Evolutionary conservation across 768 basidiomycete genomes (phyloP).

Genomic region (Suillus brevipes): DNA sequence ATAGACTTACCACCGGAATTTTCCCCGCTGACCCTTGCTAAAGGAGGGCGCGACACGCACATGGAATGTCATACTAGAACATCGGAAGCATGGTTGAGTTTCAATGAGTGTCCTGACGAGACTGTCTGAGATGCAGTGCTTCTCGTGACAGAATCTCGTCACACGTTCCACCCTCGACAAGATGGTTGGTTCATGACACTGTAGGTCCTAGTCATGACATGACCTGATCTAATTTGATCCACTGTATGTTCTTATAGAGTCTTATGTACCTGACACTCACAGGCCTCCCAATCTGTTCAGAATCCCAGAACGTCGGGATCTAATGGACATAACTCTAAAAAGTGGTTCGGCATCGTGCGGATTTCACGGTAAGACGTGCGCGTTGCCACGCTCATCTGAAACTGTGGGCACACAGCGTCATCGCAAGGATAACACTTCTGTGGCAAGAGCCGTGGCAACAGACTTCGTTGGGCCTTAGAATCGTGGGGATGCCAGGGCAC

Average conservation of each 20-base stretch:
- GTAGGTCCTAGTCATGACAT: background rate
- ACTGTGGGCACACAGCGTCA: background rate
- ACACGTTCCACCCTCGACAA: background rate
- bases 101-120: background rate
- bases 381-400: background rate
- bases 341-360: background rate
- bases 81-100: background rate
- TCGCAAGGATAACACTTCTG: background rate
- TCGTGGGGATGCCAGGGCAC: background rate
- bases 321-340: conserved; percentile 2
- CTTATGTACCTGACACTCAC: background rate
- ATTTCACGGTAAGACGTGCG: background rate
- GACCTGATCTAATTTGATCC: background rate
- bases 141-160: background rate
- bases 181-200: background rate
- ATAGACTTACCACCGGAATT: background rate
- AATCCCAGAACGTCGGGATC: background rate
- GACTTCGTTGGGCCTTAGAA: background rate
- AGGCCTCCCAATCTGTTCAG: background rate
- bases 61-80: background rate
- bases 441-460: background rate
- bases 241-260: background rate
- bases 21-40: background rate
- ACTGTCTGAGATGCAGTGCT: background rate
- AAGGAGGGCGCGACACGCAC: background rate